Conservation (phyloP, 805 yeast species). For the Candida germanica region DNA sequence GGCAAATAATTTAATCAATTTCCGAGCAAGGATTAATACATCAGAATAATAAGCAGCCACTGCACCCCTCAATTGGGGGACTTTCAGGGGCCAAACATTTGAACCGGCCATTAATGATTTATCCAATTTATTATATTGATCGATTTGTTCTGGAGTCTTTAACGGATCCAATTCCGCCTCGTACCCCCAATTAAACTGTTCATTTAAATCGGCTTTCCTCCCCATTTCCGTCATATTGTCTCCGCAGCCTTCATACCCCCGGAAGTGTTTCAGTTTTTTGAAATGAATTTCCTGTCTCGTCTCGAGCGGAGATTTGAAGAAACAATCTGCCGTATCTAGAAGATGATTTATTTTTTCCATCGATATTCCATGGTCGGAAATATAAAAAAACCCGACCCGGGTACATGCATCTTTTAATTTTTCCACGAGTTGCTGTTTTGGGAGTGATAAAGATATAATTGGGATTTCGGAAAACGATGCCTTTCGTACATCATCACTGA, state of each 20-base stretch:
- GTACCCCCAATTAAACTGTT: slow-evolving; percentile 14
- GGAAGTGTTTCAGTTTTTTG: slow-evolving; percentile 10
- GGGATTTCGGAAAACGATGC: slow-evolving; percentile 15
- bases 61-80: slow-evolving; percentile 10
- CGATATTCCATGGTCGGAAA: slow-evolving; percentile 10
- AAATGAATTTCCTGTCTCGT: slow-evolving; percentile 11
- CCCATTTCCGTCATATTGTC: slow-evolving; percentile 13
- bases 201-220: slow-evolving; percentile 13
- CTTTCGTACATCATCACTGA: slow-evolving; percentile 9
- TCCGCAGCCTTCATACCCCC: slow-evolving; percentile 15
- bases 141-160: slow-evolving; percentile 8
- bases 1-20: slow-evolving; percentile 10
- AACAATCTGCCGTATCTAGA: slow-evolving; percentile 6
- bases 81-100: slow-evolving; percentile 10
- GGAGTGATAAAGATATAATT: slow-evolving; percentile 8
- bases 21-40: slow-evolving; percentile 8
- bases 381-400: slow-evolving; percentile 13
- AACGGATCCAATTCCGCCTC: slow-evolving; percentile 11
- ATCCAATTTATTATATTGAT: slow-evolving; percentile 4
- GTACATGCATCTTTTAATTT: slow-evolving; percentile 11
- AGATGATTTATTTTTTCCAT: slow-evolving; percentile 4
- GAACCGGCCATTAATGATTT: slow-evolving; percentile 12
- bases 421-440: slow-evolving; percentile 2
- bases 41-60: slow-evolving; percentile 8
- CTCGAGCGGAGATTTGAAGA: slow-evolving; percentile 10